Base-by-base conservation (phyloP, 139 green algal genomes). In the Chlorella vulgaris region DNA sequence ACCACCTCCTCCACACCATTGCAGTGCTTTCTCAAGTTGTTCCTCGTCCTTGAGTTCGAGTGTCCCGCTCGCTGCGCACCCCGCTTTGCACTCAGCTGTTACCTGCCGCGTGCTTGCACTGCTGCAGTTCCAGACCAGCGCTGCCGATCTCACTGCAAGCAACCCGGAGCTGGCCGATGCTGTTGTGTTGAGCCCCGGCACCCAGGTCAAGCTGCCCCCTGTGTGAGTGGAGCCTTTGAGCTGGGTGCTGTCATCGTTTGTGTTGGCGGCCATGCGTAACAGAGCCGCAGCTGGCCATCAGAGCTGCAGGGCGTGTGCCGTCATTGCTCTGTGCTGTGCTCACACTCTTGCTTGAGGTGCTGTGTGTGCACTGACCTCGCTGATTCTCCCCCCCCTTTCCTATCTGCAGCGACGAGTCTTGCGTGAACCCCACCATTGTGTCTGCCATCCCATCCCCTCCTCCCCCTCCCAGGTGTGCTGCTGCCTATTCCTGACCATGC, bases 51-150 rank as follows among this genome's bases (percentile, higher is more conserved):
- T 28, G 55, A 8, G 18, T 29, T 21, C 22, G 15, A 28, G 8
- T 65, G 55, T n/a, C 55, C 10, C 15, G 10, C 47, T 55, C 13
- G 47, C 47, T 6, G 31, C 15, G 22, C 18, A 35, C 36, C 7
- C 21, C 21, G 47, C 50, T 2, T 3, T 10, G 8, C 15, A 2
- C 7, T 28, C 28, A 28, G 7, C 4, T 15, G 28, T 58, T 43
- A 8, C 39, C 36, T 39, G 43, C 26, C 28, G 19, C 3, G 8
- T 5, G 13, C 5, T 67, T 33, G 13, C 19, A 15, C 42, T 36
- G 13, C 47, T 39, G 51, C 69, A 79, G 69, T 86, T 86, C 81
- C 55, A 77, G 43, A 83, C 81, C 28, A 83, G 35, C 43, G 76
- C 78, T 21, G 36, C 21, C 15, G 73, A 83, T 19, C 51, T 86